Evolutionary conservation across 352 stramenopile species (phyloP).

Genomic region (Lagenidium giganteum): DNA sequence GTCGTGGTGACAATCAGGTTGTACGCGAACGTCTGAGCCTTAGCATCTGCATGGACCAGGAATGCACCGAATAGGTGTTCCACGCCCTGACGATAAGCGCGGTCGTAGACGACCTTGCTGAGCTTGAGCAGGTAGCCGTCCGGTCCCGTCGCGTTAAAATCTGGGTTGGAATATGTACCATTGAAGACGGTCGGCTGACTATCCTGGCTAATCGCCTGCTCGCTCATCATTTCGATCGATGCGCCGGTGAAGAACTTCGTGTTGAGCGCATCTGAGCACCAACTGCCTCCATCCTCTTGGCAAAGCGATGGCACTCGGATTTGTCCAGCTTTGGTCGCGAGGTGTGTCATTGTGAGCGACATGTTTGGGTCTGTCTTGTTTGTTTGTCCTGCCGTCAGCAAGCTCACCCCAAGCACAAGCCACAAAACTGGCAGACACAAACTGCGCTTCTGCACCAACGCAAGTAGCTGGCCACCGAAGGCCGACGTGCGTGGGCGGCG

Average conservation of each 20-base stretch:
- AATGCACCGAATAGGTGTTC: constrained; percentile 27
- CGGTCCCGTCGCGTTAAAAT: constrained; percentile 18
- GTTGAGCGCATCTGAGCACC: constrained; percentile 4
- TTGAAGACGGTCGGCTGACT: constrained; percentile 20
- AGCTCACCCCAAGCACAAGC: constrained; percentile 41
- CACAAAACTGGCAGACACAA: constrained; percentile 43
- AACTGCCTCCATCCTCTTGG: constrained; percentile 4
- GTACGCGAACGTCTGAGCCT: constrained; percentile 17
- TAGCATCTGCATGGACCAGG: constrained; percentile 14
- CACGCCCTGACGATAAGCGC: constrained; percentile 12
- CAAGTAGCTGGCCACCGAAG: constrained; percentile 36
- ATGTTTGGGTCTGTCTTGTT: constrained; percentile 39
- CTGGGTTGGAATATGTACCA: constrained; percentile 16
- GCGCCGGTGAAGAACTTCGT: constrained; percentile 6
- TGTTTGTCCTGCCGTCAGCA: constrained; percentile 33
- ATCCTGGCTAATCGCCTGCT: constrained; percentile 11
- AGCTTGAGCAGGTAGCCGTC: constrained; percentile 23
- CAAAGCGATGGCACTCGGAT: constrained; percentile 13
- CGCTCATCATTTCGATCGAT: not conserved
- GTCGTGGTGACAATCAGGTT: constrained; percentile 33
- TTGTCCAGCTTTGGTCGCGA: constrained; percentile 1
- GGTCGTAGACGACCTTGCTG: constrained; percentile 21
- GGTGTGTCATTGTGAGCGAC: constrained; percentile 13
- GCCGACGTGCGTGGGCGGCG: too few species aligned
- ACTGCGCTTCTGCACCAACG: constrained; percentile 57